Conservation (phyloP, 768 basidiomycete genomes). For the Tephrocybe sp. region DNA sequence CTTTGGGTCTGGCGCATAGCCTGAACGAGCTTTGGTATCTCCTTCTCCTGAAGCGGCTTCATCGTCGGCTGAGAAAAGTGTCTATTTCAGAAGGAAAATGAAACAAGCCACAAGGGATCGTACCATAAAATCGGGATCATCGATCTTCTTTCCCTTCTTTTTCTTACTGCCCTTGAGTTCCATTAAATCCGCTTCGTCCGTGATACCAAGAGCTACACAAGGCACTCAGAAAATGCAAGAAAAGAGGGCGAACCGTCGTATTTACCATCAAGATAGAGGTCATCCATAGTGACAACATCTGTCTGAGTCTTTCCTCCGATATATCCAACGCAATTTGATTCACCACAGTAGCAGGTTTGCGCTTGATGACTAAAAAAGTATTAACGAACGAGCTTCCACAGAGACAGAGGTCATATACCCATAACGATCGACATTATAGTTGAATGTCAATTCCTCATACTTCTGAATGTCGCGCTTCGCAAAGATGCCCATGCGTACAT, state of each 20-base stretch:
- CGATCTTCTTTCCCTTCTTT: conserved; percentile 90
- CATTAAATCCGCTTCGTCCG: conserved; percentile 81
- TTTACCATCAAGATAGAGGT: conserved; percentile 88
- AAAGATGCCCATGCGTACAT: conserved; percentile 97
- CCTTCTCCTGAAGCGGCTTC: conserved; percentile 70
- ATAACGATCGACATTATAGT: conserved; percentile 99
- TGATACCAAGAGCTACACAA: conserved; percentile 80
- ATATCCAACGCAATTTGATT: conserved; percentile 91
- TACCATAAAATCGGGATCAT: conserved; percentile 87
- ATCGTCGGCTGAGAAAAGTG: conserved; percentile 60
- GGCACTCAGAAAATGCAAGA: neutral
- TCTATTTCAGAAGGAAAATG: neutral
- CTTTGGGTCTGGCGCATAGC: conserved; percentile 88
- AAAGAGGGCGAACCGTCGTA: neutral
- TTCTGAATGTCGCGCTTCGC: conserved; percentile 76
- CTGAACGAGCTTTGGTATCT: conserved; percentile 89
- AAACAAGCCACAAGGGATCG: conserved; percentile 11
- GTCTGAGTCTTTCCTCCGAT: conserved; percentile 99
- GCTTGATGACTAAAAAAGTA: conserved; percentile 72
- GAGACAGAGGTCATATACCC: conserved; percentile 57
- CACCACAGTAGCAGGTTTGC: conserved; percentile 93
- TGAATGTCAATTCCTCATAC: conserved; percentile 94
- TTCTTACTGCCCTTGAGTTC: conserved; percentile 91
- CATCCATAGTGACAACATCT: conserved; percentile 91
- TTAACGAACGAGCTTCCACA: neutral